These are phyloP conservation scores for Chytriomyces sp. DNA, from an alignment of 192 early-diverging fungal species.

Conservation along the genomic window DNA sequence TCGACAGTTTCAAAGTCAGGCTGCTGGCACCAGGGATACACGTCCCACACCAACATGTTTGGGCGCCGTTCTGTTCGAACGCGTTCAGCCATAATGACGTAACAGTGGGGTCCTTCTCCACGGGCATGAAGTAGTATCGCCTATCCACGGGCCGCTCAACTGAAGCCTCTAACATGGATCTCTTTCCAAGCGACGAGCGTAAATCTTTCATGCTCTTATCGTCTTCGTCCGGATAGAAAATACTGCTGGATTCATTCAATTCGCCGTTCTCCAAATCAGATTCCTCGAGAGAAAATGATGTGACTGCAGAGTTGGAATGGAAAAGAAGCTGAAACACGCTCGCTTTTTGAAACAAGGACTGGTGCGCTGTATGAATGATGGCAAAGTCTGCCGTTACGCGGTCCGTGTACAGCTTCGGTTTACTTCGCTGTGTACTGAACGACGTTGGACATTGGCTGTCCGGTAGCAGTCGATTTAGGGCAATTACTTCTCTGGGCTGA, in stretches of 20 bases:
- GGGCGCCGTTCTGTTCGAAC: constrained; percentile 15
- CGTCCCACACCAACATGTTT: constrained; percentile 24
- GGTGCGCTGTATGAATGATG: constrained; percentile 44
- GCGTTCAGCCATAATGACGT: constrained; percentile 12
- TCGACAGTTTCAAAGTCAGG: constrained; percentile 37
- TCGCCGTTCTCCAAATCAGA: constrained; percentile 15
- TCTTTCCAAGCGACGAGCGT: constrained; percentile 33
- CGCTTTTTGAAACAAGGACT: constrained; percentile 49
- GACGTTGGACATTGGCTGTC: background rate
- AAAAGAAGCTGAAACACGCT: constrained; percentile 50
- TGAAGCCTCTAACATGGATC: background rate
- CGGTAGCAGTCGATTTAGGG: background rate
- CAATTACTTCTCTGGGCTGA: constrained; percentile 29
- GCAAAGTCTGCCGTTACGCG: constrained; percentile 37
- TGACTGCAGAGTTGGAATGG: constrained; percentile 5
- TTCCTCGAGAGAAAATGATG: constrained; percentile 16
- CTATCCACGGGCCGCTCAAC: constrained; percentile 8
- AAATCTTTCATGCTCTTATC: constrained; percentile 37
- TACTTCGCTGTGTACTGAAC: background rate
- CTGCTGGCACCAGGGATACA: background rate
- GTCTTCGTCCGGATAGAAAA: constrained; percentile 33
- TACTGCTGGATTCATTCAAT: constrained; percentile 33
- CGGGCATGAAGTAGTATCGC: constrained; percentile 33
- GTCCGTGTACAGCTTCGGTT: constrained; percentile 9
- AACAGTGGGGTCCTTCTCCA: constrained; percentile 14